Percentiles rank a stretch among this genome's conserved stretches.
Conservation (phyloP, 2,329 filamentous ascomycete species). For the Fusarium siculi region DNA sequence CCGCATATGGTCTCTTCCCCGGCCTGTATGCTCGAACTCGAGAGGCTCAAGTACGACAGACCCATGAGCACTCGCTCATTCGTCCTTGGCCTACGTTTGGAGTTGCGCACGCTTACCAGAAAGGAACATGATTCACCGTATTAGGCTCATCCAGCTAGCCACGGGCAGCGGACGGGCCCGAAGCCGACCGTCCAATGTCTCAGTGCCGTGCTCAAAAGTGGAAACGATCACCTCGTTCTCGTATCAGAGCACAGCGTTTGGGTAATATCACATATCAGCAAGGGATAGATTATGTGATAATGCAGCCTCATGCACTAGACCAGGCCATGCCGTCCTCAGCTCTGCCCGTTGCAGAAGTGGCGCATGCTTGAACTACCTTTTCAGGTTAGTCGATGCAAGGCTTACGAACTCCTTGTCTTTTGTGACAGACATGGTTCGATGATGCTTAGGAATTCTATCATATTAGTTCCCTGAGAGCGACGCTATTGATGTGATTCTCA, state of each 20-base stretch:
- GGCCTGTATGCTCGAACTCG: accelerated
- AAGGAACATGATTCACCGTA: background rate
- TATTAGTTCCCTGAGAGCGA: accelerated
- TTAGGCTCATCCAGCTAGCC: background rate
- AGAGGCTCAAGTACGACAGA: background rate
- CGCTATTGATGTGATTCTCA: accelerated
- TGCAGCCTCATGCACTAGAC: background rate
- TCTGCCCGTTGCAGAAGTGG: background rate
- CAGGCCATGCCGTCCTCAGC: background rate
- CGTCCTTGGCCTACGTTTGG: background rate
- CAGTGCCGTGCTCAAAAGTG: background rate
- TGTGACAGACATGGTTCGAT: accelerated
- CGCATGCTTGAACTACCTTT: background rate
- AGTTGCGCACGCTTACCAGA: background rate
- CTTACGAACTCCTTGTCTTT: accelerated
- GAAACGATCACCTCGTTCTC: background rate
- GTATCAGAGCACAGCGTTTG: background rate
- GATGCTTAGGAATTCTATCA: accelerated
- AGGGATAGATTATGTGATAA: background rate
- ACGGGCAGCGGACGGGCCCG: background rate
- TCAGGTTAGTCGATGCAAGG: accelerated
- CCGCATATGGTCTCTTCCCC: background rate
- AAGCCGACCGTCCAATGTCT: background rate
- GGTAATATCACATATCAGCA: background rate
- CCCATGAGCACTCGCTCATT: background rate